These are phyloP conservation scores for Hericium coralloides DNA, from an alignment of 768 basidiomycete species.

Conservation along the genomic window DNA sequence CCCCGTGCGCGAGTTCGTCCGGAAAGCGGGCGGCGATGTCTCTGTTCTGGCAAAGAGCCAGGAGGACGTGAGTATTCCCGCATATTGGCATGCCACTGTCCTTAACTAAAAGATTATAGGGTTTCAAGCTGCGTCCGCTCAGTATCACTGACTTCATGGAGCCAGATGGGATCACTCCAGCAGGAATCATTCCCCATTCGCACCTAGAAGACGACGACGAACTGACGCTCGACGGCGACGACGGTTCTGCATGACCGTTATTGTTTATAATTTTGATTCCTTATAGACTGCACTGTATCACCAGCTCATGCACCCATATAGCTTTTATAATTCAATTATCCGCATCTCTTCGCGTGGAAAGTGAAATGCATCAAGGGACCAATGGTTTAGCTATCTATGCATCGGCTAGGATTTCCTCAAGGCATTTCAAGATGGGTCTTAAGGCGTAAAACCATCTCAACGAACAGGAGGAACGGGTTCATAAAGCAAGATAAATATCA, in stretches of 20 bases:
- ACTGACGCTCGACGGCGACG: neutral
- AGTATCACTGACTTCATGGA: slow-evolving; percentile 60
- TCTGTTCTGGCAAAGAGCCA: slow-evolving; percentile 37
- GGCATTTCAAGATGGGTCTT: too few relatives aligned
- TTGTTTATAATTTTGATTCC: neutral
- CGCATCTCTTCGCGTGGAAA: too few relatives aligned
- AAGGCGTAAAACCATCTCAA: too few relatives aligned
- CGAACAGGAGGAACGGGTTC: too few relatives aligned
- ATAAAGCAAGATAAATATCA: too few relatives aligned
- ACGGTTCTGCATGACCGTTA: neutral
- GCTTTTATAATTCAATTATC: too few relatives aligned
- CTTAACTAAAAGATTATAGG: slow-evolving; percentile 32
- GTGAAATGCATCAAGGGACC: too few relatives aligned
- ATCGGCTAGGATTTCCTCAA: too few relatives aligned
- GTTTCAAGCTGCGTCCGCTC: slow-evolving; percentile 70
- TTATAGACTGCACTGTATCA: neutral
- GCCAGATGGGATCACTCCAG: slow-evolving; percentile 22
- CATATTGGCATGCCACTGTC: neutral
- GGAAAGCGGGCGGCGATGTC: slow-evolving; percentile 37
- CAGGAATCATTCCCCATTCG: neutral
- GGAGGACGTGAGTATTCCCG: slow-evolving; percentile 30
- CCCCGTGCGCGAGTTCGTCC: slow-evolving; percentile 79
- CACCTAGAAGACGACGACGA: neutral
- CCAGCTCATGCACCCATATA: too few relatives aligned
- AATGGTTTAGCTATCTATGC: too few relatives aligned